A percentile compares a stretch with the other conserved stretches of the same genome.
phyloP scores from a whole-genome alignment of 768 basidiomycete genomes.

The Mycena crocata region DNA sequence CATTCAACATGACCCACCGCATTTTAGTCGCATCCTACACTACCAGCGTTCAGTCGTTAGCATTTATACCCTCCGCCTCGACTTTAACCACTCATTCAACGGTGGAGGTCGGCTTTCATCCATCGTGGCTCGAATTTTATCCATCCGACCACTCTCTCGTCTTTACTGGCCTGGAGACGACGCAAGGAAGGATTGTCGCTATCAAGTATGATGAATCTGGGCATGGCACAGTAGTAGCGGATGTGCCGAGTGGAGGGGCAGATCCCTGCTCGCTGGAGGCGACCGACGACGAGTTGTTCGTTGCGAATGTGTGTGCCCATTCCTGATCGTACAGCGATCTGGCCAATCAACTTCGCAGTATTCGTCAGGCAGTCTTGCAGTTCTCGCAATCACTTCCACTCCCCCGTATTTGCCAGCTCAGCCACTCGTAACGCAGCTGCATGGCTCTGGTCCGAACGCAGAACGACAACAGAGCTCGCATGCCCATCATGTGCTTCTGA shows the following conservation, averaged over 20 bases:
- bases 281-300: constrained; percentile 66
- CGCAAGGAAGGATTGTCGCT: constrained; percentile 72
- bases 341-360: constrained; percentile 60
- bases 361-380: constrained; percentile 68
- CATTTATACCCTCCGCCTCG: constrained; percentile 62
- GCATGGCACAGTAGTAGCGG: constrained; percentile 61
- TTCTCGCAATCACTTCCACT: constrained; percentile 63
- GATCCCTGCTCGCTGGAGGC: constrained; percentile 76
- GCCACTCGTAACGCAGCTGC: constrained; percentile 55
- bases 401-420: constrained; percentile 57
- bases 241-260: constrained; percentile 64
- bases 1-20: constrained; percentile 48
- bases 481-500: constrained; percentile 77
- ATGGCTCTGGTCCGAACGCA: constrained; percentile 69
- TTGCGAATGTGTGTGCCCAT: constrained; percentile 76
- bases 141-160: constrained; percentile 68
- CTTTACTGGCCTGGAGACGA: constrained; percentile 74
- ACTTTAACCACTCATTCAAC: constrained; percentile 59
- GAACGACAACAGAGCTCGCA: constrained; percentile 80
- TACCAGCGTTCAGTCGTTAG: constrained; percentile 68
- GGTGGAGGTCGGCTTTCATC: constrained; percentile 67
- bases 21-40: constrained; percentile 79
- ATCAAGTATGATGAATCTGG: constrained; percentile 68
- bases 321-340: constrained; percentile 7
- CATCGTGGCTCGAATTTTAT: constrained; percentile 82